A percentile compares a stretch with the other conserved stretches of the same genome.
Conservation (phyloP, 176 grass and related monocot genomes). For the Oryza meridionalis region DNA sequence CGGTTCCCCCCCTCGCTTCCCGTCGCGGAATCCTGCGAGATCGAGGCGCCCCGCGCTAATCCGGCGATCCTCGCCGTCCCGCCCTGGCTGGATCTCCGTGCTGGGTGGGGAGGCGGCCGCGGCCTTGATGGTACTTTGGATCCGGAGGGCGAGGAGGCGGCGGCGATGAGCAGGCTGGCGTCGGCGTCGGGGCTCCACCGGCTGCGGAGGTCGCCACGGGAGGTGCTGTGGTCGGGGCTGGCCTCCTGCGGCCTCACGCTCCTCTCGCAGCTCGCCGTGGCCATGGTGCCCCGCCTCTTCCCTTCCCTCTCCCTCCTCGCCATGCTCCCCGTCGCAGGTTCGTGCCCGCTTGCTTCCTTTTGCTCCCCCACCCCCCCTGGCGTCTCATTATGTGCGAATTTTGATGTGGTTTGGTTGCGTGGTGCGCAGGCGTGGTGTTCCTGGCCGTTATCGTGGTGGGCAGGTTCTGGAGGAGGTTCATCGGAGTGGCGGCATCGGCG, state of each 20-base stretch:
- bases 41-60: constrained; percentile 23
- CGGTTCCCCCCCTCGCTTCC: neutral
- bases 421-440: constrained; percentile 67
- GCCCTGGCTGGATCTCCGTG: constrained; percentile 36
- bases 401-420: constrained; percentile 36
- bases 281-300: constrained; percentile 77
- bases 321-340: constrained; percentile 91
- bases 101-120: neutral
- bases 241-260: constrained; percentile 70
- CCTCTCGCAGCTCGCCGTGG: constrained; percentile 79
- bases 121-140: constrained; percentile 49
- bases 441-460: constrained; percentile 64
- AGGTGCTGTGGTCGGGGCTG: constrained; percentile 68
- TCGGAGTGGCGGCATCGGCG: constrained; percentile 68
- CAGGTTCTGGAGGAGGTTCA: constrained; percentile 73
- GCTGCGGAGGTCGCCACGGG: constrained; percentile 62
- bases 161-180: constrained; percentile 65
- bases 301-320: constrained; percentile 72
- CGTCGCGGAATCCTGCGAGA: constrained; percentile 33
- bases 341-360: neutral
- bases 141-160: constrained; percentile 16
- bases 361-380: neutral
- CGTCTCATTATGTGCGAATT: neutral
- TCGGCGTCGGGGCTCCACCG: constrained; percentile 57
- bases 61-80: constrained; percentile 12